A percentile compares a stretch with the other conserved stretches of the same genome.
phyloP scores from a whole-genome alignment of 257 asterid species.

The Asclepias syriaca region DNA sequence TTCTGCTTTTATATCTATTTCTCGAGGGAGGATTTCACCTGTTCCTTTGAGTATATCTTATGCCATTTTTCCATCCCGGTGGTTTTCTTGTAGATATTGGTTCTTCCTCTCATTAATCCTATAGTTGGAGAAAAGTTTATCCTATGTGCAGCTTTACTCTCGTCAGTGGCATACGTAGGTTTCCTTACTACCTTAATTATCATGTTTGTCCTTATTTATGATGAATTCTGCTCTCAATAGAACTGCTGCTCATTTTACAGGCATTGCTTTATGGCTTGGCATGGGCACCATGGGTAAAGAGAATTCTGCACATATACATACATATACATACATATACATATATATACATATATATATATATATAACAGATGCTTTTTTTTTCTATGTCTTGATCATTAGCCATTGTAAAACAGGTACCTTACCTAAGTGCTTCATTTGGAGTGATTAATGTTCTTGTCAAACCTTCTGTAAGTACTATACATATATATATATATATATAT shows the following conservation, averaged over 20 bases:
- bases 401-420: constrained; percentile 63
- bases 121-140: constrained; percentile 76
- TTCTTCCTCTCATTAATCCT: constrained; percentile 78
- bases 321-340: too few species aligned
- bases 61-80: constrained; percentile 9
- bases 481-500: not conserved
- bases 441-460: constrained; percentile 79
- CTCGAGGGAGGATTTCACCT: too few species aligned
- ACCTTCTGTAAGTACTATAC: constrained; percentile 63
- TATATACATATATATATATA: too few species aligned
- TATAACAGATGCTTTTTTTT: not conserved
- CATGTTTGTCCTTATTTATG: not conserved
- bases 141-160: constrained; percentile 67
- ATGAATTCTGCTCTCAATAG: constrained; percentile 19
- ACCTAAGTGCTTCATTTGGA: constrained; percentile 80
- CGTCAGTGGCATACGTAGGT: constrained; percentile 73
- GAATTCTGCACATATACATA: too few species aligned
- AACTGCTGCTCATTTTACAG: constrained; percentile 28
- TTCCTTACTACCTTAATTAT: constrained; percentile 7
- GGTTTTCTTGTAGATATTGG: constrained; percentile 52
- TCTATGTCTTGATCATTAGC: constrained; percentile 10
- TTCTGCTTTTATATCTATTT: not conserved
- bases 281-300: constrained; percentile 92
- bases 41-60: too few species aligned
- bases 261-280: constrained; percentile 91